Evolutionary conservation across 805 yeast species (phyloP), one percentile per base, ranked within the genome.

Genomic region (Tetrapisispora namnaoensis): DNA sequence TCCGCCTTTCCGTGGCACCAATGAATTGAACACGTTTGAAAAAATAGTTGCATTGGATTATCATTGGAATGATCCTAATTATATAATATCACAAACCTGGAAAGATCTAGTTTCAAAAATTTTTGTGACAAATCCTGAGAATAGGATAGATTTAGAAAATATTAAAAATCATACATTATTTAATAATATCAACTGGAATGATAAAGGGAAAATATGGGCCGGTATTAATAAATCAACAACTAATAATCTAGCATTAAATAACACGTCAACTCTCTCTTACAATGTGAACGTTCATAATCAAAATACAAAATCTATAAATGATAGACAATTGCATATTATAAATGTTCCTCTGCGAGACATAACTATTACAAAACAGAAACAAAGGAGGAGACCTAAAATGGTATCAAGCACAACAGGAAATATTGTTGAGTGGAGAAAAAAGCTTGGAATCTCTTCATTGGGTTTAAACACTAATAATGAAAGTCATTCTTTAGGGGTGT

Each of bases 1-100:
- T 22, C 96, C 96, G 2, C 96, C 97, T 0, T 89, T 89, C 65
- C 85, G 89, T 63, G 96, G 95, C 0, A 69, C 76, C 20, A 86
- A 88, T 20, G 96, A 89, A 66, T 82, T 86, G 62, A 76, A 82
- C 49, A 89, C 95, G 0, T 89, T 89, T 68, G 95, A 89, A 61
- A 84, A 86, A 60, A 93, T 93, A 59, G 86, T 90, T 44, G 76
- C 76, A 42, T 71, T 84, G 34, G 86, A 87, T 49, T 93, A 83
- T 62, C 67, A 76, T 18, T 87, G 84, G 70, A 40, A 45, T n/a
- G 50, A 36, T 37, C 46, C 41, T 5, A 40, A 36, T 11, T 21
- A 30, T 17, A 13, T 21, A 6, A 37, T 38, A 8, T 32, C 46
- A 21, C 21, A 18, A 13, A 3, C 6, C n/a, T 75, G 88, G 1